Evolutionary conservation across 1,284 basidiomycete species (phyloP), one percentile per base, ranked within the genome.

Genomic region (Apiotrichum akiyoshidainum): DNA sequence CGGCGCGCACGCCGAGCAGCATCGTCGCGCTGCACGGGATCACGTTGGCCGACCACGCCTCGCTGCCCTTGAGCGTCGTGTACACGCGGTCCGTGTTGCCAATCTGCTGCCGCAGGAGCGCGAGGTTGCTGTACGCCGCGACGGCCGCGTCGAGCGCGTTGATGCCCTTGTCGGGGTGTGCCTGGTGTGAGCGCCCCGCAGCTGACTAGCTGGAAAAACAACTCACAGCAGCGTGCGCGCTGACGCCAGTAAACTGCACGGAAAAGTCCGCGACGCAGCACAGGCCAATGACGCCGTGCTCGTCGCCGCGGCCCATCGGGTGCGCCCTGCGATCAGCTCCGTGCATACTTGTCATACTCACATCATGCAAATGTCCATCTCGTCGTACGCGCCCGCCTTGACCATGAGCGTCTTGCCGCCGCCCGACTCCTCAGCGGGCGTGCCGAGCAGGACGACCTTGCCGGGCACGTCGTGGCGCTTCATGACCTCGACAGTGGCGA

Each of bases 281-380:
- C 40, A 57, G 21, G 49, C 39, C 14, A 17, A 45, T 11, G 42
- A 64, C 26, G 26, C 55, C 22, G 39, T 58, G 34, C 6, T 59
- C 65, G 42, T 56, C 59, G 14, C 62, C 63, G 16, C 42, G 40
- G 2, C 26, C 42, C 47, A 57, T 59, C 4, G 59, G 59, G 54
- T 60, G 59, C 10, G 52, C 12, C 50, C 50, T 52, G 37, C 2
- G 3, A 7, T 31, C 34, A n/a, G 49, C 34, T 41, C 47, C 42
- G 22, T 9, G 17, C 9, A 19, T 5, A 7, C 16, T 17, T 1
- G 26, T 2, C 4, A 4, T 31, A 57, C 52, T 33, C n/a, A 85
- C 88, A 91, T 92, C 58, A 89, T 69, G 68, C 89, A 90, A 6
- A 83, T 83, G 71, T 90, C 86, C 87, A 92, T 90, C 22, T 82